These are phyloP conservation scores for Candida golubevii DNA, from an alignment of 805 yeast genomes.

Conservation along the genomic window DNA sequence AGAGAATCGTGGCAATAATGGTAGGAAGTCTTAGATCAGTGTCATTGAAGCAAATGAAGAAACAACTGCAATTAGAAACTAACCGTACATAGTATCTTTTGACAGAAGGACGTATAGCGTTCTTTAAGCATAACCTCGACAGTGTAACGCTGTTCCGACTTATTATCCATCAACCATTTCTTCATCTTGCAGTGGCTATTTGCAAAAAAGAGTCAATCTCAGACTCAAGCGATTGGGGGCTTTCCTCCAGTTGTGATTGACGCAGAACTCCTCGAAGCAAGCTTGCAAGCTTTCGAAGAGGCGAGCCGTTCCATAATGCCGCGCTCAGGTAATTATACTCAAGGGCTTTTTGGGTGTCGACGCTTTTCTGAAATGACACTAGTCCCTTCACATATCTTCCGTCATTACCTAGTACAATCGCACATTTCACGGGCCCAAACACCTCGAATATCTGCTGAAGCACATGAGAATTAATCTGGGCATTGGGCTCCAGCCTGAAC, in stretches of 20 bases:
- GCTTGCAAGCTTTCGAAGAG: conserved; percentile 44
- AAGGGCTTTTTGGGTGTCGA: conserved; percentile 32
- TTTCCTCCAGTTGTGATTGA: too few species aligned
- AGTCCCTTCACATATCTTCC: conserved; percentile 36
- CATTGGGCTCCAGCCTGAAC: conserved; percentile 32
- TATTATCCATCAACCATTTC: too few species aligned
- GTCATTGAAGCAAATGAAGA: too few species aligned
- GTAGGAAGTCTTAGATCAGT: too few species aligned
- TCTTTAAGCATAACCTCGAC: too few species aligned
- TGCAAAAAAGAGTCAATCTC: background rate
- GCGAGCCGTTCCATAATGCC: conserved; percentile 43
- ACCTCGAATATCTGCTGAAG: conserved; percentile 39
- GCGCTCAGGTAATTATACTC: conserved; percentile 40
- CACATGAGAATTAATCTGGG: conserved; percentile 27
- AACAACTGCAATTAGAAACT: too few species aligned
- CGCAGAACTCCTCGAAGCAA: conserved; percentile 30
- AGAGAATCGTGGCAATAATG: too few species aligned
- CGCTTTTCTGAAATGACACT: conserved; percentile 26
- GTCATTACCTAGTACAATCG: conserved; percentile 4
- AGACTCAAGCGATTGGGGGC: too few species aligned
- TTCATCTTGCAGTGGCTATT: too few species aligned
- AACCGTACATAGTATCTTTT: too few species aligned
- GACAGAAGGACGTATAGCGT: too few species aligned
- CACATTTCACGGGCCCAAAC: conserved; percentile 37
- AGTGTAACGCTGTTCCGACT: too few species aligned